Evolutionary conservation across 1,284 basidiomycete genomes (phyloP).

Genomic region (Calocybe gambosa): DNA sequence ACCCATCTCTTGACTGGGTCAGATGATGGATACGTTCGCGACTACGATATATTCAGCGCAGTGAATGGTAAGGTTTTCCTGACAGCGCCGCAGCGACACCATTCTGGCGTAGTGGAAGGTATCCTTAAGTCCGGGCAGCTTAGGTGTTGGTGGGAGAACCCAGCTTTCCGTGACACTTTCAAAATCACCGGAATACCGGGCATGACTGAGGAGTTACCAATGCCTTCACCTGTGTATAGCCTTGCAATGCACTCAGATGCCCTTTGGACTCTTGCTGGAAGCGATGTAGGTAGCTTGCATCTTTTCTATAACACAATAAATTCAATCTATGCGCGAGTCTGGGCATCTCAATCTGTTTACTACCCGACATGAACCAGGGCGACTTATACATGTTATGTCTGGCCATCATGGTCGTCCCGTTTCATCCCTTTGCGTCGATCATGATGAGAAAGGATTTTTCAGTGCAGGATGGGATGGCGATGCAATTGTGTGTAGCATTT

Average conservation of each 20-base stretch:
- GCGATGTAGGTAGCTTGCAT: slow-evolving; percentile 53
- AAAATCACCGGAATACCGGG: slow-evolving; percentile 19
- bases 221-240: slow-evolving; percentile 76
- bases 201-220: slow-evolving; percentile 39
- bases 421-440: slow-evolving; percentile 77
- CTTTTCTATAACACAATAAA: background rate
- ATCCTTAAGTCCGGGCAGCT: slow-evolving; percentile 87
- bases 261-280: slow-evolving; percentile 84
- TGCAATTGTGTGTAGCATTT: slow-evolving; percentile 60
- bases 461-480: slow-evolving; percentile 96
- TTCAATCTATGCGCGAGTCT: slow-evolving; percentile 36
- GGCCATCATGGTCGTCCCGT: slow-evolving; percentile 78
- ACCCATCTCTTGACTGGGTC: slow-evolving; percentile 88
- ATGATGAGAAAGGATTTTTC: slow-evolving; percentile 80
- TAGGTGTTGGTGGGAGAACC: slow-evolving; percentile 88
- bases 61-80: slow-evolving; percentile 86
- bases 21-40: slow-evolving; percentile 89
- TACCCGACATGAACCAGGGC: slow-evolving; percentile 88
- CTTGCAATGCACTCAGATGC: slow-evolving; percentile 87
- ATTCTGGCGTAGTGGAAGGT: slow-evolving; percentile 87
- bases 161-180: slow-evolving; percentile 30
- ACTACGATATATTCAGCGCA: slow-evolving; percentile 88
- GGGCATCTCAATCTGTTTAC: slow-evolving; percentile 91
- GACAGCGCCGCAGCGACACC: slow-evolving; percentile 85
- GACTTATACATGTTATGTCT: slow-evolving; percentile 66